phyloP scores from a whole-genome alignment of 768 basidiomycete genomes.

The Trametes sanguinea region DNA sequence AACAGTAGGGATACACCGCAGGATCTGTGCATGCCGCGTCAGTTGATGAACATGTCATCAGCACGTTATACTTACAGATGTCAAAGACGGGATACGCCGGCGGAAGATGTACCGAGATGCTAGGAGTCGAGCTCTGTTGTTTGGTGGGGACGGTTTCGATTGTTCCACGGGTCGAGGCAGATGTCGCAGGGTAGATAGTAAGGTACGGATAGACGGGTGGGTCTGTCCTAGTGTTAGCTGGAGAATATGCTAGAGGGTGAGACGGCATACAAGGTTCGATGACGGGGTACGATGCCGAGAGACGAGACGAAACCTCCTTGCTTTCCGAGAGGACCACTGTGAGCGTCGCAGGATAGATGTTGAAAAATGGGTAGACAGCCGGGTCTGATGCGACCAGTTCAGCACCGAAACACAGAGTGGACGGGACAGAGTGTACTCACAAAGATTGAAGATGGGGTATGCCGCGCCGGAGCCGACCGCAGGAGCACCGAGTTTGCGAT shows the following conservation, averaged over 20 bases:
- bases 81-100: slow-evolving; percentile 20
- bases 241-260: neutral
- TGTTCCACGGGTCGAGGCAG: neutral
- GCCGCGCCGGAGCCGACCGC: slow-evolving; percentile 8
- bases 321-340: slow-evolving; percentile 8
- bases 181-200: slow-evolving; percentile 38
- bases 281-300: slow-evolving; percentile 27
- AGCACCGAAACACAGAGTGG: neutral
- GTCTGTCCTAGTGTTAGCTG: slow-evolving; percentile 30
- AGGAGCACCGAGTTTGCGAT: slow-evolving; percentile 15
- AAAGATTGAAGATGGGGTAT: slow-evolving; percentile 40
- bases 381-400: slow-evolving; percentile 36
- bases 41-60: neutral
- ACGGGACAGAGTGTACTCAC: slow-evolving; percentile 19
- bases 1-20: slow-evolving; percentile 7
- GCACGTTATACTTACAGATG: slow-evolving; percentile 16
- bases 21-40: neutral
- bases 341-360: slow-evolving; percentile 31
- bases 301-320: slow-evolving; percentile 4
- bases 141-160: neutral
- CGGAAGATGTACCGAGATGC: neutral
- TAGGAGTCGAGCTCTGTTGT: neutral
- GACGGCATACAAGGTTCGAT: slow-evolving; percentile 29
- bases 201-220: slow-evolving; percentile 45
- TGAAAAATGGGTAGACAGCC: slow-evolving; percentile 37